Evolutionary conservation across 2,329 filamentous ascomycete species (phyloP).

Genomic region (Talaromyces marneffei): DNA sequence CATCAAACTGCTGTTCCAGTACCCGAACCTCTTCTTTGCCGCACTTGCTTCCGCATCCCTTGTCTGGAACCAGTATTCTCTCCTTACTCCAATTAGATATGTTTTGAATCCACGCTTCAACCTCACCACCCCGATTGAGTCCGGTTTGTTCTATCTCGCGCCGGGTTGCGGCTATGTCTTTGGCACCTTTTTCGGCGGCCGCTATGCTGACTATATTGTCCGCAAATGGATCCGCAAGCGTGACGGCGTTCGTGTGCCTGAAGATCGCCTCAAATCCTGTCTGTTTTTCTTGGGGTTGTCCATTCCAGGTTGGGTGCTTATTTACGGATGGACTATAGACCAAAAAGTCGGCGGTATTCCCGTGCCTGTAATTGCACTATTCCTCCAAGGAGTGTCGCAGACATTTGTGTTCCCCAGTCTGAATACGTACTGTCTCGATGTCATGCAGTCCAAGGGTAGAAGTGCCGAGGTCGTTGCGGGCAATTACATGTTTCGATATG

Average conservation of each 20-base stretch:
- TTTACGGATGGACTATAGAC: slow-evolving; percentile 63
- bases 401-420: slow-evolving; percentile 69
- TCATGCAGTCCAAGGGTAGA: slow-evolving; percentile 59
- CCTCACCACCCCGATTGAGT: slow-evolving; percentile 60
- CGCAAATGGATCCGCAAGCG: slow-evolving; percentile 58
- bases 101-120: slow-evolving; percentile 69
- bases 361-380: slow-evolving; percentile 64
- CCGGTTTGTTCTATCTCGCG: slow-evolving; percentile 67
- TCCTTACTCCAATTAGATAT: slow-evolving; percentile 65
- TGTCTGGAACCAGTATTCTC: slow-evolving; percentile 70
- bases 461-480: slow-evolving; percentile 71
- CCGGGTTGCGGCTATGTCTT: slow-evolving; percentile 65
- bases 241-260: slow-evolving; percentile 55
- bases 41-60: slow-evolving; percentile 57
- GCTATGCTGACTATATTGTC: slow-evolving; percentile 63
- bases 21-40: slow-evolving; percentile 62
- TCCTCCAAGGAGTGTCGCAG: slow-evolving; percentile 67
- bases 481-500: slow-evolving; percentile 72
- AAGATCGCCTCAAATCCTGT: slow-evolving; percentile 60
- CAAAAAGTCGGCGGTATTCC: slow-evolving; percentile 51
- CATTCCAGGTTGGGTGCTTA: slow-evolving; percentile 58
- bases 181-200: slow-evolving; percentile 66
- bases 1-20: slow-evolving; percentile 58
- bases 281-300: slow-evolving; percentile 53
- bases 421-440: slow-evolving; percentile 77